Evolutionary conservation across 2,329 filamentous ascomycete genomes (phyloP), one percentile per base, ranked within the genome.

Genomic region (Apiospora aurea): DNA sequence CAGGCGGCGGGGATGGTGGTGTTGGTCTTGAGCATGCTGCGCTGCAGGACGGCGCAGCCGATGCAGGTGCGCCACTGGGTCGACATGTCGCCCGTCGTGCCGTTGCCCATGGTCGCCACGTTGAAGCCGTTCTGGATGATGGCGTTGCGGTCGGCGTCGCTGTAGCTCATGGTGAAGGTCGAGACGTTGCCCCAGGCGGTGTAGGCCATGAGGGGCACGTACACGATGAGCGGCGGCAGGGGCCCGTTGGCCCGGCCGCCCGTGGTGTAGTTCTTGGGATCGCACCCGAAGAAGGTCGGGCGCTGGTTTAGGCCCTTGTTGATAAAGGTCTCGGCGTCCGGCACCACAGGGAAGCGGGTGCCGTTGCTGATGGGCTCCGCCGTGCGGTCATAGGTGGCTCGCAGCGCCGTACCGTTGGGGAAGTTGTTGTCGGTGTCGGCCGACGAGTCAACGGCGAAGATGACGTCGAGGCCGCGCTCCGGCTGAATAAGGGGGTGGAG

Each of bases 81-180:
- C 0, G 94, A 95, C 68, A 87, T 89, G 82, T 98, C 98, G 69
- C 89, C 94, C 16, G 91, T 79, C 0, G 94, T 95, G 69, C 87
- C 89, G 83, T 98, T 98, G 69, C 89, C 94, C 85, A 93, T 92
- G 0, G 95, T 98, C 2, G 89, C 95, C 24, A 92, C 90, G 76
- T 96, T 89, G 84, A 93, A 96, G 26, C 94, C 96, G 83, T 99
- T 98, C 75, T 89, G 82, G 78, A 99, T 94, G 79, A 97, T 93
- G 74, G 88, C 87, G 80, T 97, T 90, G 74, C 96, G 93, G 83
- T 94, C 82, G 0, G 79, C 82, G 76, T 89, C 82, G 47, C 88
- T 86, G 86, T 95, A 94, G 53, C 82, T 82, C 49, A 90, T 85
- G 73, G 90, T 86, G 80, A 93, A 96, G 68, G 96, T 98, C 2